phyloP scores from a whole-genome alignment of 2,329 filamentous ascomycete species.

The Dactylellina haptotyla region DNA sequence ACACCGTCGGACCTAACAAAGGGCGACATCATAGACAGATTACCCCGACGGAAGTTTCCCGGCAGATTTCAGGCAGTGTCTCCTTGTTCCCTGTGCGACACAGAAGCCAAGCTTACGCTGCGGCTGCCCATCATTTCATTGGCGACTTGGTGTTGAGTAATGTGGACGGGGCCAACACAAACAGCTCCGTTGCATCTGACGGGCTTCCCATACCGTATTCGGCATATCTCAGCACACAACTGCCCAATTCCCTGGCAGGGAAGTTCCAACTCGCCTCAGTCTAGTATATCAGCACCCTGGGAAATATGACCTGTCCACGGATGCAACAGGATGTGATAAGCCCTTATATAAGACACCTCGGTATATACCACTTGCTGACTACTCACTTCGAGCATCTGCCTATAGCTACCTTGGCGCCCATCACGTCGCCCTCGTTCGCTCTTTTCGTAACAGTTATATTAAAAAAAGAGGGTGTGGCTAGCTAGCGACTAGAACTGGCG shows the following conservation, averaged over 20 bases:
- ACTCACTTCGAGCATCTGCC: neutral
- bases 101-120: neutral
- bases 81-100: constrained; percentile 16
- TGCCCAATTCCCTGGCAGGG: neutral
- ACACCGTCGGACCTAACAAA: no score
- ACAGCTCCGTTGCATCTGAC: neutral
- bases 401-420: no score
- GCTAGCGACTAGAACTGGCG: no score
- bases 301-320: neutral
- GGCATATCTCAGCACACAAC: neutral
- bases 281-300: no score
- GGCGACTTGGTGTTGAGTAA: neutral
- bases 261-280: no score
- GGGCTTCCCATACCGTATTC: neutral
- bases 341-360: neutral
- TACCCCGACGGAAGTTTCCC: constrained; percentile 16
- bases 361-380: neutral
- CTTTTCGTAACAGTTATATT: no score
- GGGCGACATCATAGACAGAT: no score
- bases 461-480: no score
- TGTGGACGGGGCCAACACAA: neutral
- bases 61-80: neutral
- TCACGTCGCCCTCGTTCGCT: no score
- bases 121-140: no score
- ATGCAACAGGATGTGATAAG: neutral